These are phyloP conservation scores for Anisodus acutangulus DNA, from an alignment of 257 asterid species.

Conservation along the genomic window DNA sequence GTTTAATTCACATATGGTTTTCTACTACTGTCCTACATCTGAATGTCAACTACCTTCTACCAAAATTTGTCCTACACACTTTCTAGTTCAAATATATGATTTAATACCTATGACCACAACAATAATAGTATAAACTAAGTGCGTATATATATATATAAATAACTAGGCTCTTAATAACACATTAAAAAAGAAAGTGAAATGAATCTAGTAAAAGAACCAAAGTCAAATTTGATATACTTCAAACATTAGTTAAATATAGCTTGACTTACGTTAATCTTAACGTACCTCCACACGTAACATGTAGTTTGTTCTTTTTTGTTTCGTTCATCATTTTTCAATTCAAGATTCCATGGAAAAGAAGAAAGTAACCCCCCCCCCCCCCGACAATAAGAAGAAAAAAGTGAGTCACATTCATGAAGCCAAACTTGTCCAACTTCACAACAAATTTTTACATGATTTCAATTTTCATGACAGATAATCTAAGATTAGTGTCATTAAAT, in stretches of 20 bases:
- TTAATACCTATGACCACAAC: conserved; percentile 6
- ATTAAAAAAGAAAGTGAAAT: background rate
- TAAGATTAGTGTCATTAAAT: background rate
- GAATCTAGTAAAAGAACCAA: conserved; percentile 1
- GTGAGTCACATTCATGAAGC: conserved; percentile 34
- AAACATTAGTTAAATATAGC: background rate
- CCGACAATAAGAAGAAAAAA: background rate
- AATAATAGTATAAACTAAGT: background rate
- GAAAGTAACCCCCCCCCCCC: too few species aligned
- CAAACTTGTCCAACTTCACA: conserved; percentile 27
- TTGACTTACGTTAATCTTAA: background rate
- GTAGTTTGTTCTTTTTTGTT: background rate
- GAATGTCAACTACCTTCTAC: conserved; percentile 25
- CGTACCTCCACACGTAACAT: conserved; percentile 25
- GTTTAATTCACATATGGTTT: background rate
- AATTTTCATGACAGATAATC: background rate
- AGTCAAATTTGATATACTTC: conserved; percentile 23
- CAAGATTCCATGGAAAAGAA: conserved; percentile 30
- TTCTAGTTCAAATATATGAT: background rate
- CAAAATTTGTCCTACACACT: background rate
- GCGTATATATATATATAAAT: background rate
- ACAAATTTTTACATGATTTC: background rate
- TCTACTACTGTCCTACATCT: background rate
- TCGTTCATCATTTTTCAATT: conserved; percentile 25
- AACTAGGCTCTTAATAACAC: background rate